Evolutionary conservation across 106 monocot genomes (phyloP).

Genomic region (Dendrobium catenatum): DNA sequence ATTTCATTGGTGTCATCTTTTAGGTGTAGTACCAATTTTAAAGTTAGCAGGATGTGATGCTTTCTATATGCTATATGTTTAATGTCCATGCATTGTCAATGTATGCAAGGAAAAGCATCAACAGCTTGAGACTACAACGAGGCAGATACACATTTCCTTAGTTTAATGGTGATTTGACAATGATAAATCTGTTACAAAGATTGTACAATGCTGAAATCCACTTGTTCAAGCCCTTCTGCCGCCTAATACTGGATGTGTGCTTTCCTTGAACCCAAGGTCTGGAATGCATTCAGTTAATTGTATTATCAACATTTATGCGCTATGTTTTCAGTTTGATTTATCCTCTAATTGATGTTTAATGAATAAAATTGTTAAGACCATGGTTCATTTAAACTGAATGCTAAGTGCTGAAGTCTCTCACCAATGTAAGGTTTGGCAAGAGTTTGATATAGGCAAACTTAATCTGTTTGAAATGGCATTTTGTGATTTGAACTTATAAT

Average conservation of each 20-base stretch:
- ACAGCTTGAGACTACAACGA: no score
- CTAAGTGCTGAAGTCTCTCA: not conserved
- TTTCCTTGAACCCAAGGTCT: not conserved
- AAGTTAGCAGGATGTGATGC: no score
- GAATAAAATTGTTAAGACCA: not conserved
- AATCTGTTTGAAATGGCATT: not conserved
- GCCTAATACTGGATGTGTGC: not conserved
- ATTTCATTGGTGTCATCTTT: no score
- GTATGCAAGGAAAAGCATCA: no score
- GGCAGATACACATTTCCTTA: no score
- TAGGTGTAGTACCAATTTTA: no score
- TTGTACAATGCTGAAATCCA: not conserved
- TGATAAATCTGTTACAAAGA: not conserved
- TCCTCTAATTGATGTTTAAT: not conserved
- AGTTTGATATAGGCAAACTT: not conserved
- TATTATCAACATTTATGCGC: not conserved
- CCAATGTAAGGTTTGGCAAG: not conserved
- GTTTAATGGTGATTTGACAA: no score
- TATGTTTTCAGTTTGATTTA: not conserved
- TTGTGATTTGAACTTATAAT: not conserved
- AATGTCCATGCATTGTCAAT: no score
- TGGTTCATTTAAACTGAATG: not conserved
- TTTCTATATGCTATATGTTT: no score
- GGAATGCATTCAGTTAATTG: not conserved
- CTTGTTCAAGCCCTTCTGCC: no score